Evolutionary conservation across 176 grass and related monocot genomes (phyloP).

Genomic region (Triticum turgidum): DNA sequence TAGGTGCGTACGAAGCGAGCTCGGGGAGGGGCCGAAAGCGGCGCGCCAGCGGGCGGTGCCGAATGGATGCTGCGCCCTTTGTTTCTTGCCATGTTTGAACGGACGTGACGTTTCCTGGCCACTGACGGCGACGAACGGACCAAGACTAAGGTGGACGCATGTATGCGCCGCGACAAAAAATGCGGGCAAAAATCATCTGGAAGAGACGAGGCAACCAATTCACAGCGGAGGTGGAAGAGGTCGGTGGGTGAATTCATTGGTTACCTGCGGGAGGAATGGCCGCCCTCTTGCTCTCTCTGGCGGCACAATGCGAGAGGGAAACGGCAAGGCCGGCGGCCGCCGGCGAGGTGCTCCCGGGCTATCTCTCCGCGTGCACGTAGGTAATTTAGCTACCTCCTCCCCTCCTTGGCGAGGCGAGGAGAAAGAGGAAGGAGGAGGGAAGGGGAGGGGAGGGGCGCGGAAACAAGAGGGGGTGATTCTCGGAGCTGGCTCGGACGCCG

Average conservation of each 20-base stretch:
- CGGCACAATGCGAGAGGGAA: neutral
- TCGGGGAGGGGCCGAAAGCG: neutral
- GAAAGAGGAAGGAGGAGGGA: slow-evolving; percentile 6
- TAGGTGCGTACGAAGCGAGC: neutral
- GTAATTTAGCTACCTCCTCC: neutral
- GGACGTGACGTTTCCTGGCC: neutral
- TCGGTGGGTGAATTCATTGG: neutral
- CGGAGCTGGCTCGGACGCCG: neutral
- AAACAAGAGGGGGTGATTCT: neutral
- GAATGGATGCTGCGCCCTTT: neutral
- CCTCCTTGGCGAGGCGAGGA: slow-evolving; percentile 19
- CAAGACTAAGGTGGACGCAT: neutral
- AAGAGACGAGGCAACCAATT: too few species aligned
- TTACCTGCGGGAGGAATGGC: slow-evolving; percentile 26
- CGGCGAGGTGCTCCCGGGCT: neutral
- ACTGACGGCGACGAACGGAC: neutral
- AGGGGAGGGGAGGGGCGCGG: neutral
- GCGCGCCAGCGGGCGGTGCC: neutral
- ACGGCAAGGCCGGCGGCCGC: neutral
- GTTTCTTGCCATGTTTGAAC: neutral
- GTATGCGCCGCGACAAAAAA: neutral
- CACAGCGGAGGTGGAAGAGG: neutral
- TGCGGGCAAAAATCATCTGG: neutral
- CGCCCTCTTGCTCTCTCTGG: too few species aligned
- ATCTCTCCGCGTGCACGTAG: neutral